Base-by-base conservation (phyloP, 768 basidiomycete species). In the Sarcomyxa edulis region DNA sequence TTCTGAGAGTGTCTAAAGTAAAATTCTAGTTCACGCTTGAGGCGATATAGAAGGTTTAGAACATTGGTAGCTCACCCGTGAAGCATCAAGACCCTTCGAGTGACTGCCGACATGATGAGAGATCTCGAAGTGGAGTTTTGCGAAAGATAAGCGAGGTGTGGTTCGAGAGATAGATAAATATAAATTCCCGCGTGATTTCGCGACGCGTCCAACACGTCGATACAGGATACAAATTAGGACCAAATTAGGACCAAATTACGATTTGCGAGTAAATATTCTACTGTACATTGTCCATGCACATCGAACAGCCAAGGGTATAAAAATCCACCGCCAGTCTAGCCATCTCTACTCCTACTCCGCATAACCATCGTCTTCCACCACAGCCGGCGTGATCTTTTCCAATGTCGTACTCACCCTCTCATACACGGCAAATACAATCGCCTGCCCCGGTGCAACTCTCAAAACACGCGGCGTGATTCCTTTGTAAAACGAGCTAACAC, bases 401-500 rank as follows among this genome's bases (percentile, higher is more conserved):
- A 95, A 84, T 26, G 72, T 40, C 51, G 55, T 62, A 59, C 85
- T 81, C 45, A 97, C 84, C 35, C 85, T 71, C 65, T 99, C 95
- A 53, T 97, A 97, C 19, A 99, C 95, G 9, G 95, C 90, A 54
- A 98, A 98, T 24, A 97, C 95, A 48, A 98, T 88, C 2, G 94
- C 94, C 59, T 91, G 90, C 1, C 95, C 96, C 6, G 96, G 96
- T 2, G 96, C 96, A 31, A 99, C 96, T 38, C 96, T 80, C 51
- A 96, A 68, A 24, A 99, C 93, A 15, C 96, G 76, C 24, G 96
- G 96, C 0, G 94, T 97, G 57, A 99, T 97, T 14, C 96, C 96
- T 68, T 96, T 98, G 69, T 98, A 98, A 64, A 99, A 98, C 37
- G 94, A 91, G 30, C 62, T 62, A 11, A 84, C 67, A 5, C 96